Percentiles rank a stretch among this genome's conserved stretches.
phyloP scores from a whole-genome alignment of 192 early-diverging fungal species.

The Endogone sp. region DNA sequence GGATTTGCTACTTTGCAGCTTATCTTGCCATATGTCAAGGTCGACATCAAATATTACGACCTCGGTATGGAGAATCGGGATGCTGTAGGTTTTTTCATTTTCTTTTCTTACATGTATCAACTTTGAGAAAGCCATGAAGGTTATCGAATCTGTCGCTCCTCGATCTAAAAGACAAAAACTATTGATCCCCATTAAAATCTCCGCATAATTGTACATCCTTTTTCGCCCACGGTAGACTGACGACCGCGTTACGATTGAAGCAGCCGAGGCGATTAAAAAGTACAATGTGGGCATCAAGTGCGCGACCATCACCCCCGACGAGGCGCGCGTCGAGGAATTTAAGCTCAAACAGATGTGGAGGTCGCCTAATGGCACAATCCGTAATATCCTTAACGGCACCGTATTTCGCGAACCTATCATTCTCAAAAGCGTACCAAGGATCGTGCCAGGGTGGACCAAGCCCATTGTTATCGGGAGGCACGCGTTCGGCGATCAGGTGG shows the following conservation, averaged over 20 bases:
- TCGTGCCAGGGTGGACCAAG: constrained; percentile 93
- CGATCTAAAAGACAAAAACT: too few relatives aligned
- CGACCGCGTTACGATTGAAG: constrained; percentile 92
- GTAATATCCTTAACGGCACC: constrained; percentile 95
- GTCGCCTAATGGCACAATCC: constrained; percentile 95
- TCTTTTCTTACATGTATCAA: too few relatives aligned
- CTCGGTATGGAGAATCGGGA: constrained; percentile 91
- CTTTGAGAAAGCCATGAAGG: too few relatives aligned
- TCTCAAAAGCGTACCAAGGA: constrained; percentile 82
- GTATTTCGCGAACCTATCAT: constrained; percentile 99
- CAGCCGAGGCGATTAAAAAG: constrained; percentile 95
- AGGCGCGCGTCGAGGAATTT: constrained; percentile 92
- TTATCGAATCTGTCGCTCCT: too few relatives aligned
- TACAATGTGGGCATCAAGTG: constrained; percentile 99
- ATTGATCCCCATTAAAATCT: too few relatives aligned
- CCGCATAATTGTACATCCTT: not conserved
- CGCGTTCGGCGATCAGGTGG: constrained; percentile 92
- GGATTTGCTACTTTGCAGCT: constrained; percentile 39
- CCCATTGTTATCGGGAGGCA: constrained; percentile 97
- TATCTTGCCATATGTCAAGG: constrained; percentile 80
- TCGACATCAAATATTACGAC: constrained; percentile 97
- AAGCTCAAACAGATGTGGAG: constrained; percentile 98
- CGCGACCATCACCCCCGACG: constrained; percentile 98
- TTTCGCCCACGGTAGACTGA: constrained; percentile 52
- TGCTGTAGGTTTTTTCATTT: constrained; percentile 38